Evolutionary conservation across 2,329 filamentous ascomycete genomes (phyloP), one percentile per base, ranked within the genome.

Genomic region (Sporothrix phasma): DNA sequence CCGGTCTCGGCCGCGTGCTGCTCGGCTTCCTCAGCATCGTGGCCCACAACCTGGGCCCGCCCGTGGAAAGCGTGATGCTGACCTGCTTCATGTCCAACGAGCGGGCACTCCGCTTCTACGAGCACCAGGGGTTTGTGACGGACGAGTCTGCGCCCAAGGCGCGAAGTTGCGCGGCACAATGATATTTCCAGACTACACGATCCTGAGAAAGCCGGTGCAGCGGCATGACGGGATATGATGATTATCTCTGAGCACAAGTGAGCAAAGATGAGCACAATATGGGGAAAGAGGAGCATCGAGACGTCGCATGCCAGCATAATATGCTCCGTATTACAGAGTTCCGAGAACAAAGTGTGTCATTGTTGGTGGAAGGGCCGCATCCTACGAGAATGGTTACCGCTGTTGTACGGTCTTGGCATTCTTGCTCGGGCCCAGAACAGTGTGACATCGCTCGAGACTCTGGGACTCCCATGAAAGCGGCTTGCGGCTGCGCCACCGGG

Each of bases 31-130:
- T 84, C 7, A 79, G 81, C 54, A 71, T 72, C 4, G 76, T 86
- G 4, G 88, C 83, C 7, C 67, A 73, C 24, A 79, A 79, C 62
- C 80, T 87, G 24, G 63, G 56, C 15, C 76, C 79, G 2, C 77
- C 78, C 0, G 78, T 88, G 53, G 73, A 77, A 24, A 90, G 90
- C 74, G 78, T 85, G 53, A 92, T 92, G 88, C 76, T 92, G 70
- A 90, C 88, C 1, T 88, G 88, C 70, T 91, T 90, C 70, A 73
- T 80, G 61, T 78, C 79, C 66, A 92, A 92, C 70, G 68, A 74
- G 37, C 73, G 74, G 2, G 88, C 81, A 0, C 74, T 81, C 46
- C 71, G 68, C 2, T 88, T 90, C 69, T 92, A 92, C 73, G 73
- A 77, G 54, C 81, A 77, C 66, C 72, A 84, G 13, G 88, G 87